Percentiles rank a stretch among this genome's conserved stretches.
phyloP scores from a whole-genome alignment of 805 yeast species.

The Candida endomychidarum region DNA sequence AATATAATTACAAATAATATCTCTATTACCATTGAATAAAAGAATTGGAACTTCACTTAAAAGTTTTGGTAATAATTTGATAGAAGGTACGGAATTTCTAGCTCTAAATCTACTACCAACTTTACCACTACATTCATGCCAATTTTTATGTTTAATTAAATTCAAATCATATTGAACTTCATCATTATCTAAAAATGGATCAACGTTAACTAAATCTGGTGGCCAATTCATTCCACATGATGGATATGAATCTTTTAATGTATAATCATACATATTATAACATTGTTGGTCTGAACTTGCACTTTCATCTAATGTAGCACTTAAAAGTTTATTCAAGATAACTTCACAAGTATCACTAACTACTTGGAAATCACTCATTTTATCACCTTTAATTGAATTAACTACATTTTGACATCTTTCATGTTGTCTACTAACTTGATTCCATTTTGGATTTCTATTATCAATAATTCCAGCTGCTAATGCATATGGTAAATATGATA shows the following conservation, averaged over 20 bases:
- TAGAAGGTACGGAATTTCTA: slow-evolving; percentile 55
- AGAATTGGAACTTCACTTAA: slow-evolving; percentile 60
- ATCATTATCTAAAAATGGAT: slow-evolving; percentile 47
- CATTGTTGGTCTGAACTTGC: slow-evolving; percentile 52
- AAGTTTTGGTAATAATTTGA: slow-evolving; percentile 64
- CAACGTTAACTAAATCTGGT: slow-evolving; percentile 48
- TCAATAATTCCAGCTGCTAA: slow-evolving; percentile 56
- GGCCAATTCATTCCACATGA: slow-evolving; percentile 96
- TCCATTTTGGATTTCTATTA: slow-evolving; percentile 38
- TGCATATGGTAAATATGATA: slow-evolving; percentile 75
- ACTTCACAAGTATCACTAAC: slow-evolving; percentile 46
- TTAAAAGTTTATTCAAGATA: slow-evolving; percentile 42
- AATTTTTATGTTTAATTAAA: slow-evolving; percentile 37
- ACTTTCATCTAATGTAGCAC: slow-evolving; percentile 24
- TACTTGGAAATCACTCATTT: slow-evolving; percentile 20
- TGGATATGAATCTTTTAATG: slow-evolving; percentile 71
- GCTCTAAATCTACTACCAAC: slow-evolving; percentile 59
- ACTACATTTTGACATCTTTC: slow-evolving; percentile 61
- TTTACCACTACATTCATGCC: slow-evolving; percentile 76
- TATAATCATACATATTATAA: slow-evolving; percentile 79
- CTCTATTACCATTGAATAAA: slow-evolving; percentile 85
- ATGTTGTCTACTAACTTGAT: slow-evolving; percentile 46
- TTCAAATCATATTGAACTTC: slow-evolving; percentile 54
- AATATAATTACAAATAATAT: slow-evolving; percentile 79
- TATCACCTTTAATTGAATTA: slow-evolving; percentile 22